Conservation (phyloP, 371 early-diverging fungal species). For the Mucor lusitanicus region DNA sequence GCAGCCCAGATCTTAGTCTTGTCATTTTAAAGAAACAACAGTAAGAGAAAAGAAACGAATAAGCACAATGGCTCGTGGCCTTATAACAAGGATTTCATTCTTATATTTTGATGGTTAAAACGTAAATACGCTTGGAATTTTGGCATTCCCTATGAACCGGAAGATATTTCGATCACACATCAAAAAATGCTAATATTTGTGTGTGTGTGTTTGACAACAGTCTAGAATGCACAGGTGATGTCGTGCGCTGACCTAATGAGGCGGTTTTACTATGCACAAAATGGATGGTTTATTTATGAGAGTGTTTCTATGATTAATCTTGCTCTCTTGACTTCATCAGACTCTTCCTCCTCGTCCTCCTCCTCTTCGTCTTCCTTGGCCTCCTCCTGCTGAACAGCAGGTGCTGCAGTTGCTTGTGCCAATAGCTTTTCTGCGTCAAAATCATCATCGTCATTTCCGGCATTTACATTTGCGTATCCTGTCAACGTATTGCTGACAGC, state of each 20-base stretch:
- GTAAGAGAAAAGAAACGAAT: neutral
- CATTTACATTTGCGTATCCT: constrained; percentile 17
- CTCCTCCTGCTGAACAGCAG: neutral
- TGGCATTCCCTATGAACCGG: neutral
- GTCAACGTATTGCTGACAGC: constrained; percentile 21
- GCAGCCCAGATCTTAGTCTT: neutral
- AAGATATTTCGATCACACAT: neutral
- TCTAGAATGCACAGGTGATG: neutral
- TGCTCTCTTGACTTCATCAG: constrained; percentile 29
- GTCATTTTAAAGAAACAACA: constrained; percentile 3
- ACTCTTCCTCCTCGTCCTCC: constrained; percentile 21
- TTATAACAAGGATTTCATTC: constrained; percentile 3
- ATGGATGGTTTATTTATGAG: constrained; percentile 13
- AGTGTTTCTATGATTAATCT: constrained; percentile 25
- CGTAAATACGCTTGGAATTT: constrained; percentile 7
- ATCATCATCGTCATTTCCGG: constrained; percentile 33
- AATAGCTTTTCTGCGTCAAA: constrained; percentile 50
- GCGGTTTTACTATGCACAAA: neutral
- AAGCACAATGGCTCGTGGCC: neutral
- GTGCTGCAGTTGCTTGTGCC: constrained; percentile 18
- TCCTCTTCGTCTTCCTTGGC: constrained; percentile 1
- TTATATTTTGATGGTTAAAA: constrained; percentile 8
- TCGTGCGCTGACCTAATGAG: neutral
- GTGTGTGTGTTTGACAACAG: neutral
- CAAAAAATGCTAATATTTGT: neutral